Base-by-base conservation (phyloP, 495 filamentous ascomycete species). In the Endocarpon pusillum region DNA sequence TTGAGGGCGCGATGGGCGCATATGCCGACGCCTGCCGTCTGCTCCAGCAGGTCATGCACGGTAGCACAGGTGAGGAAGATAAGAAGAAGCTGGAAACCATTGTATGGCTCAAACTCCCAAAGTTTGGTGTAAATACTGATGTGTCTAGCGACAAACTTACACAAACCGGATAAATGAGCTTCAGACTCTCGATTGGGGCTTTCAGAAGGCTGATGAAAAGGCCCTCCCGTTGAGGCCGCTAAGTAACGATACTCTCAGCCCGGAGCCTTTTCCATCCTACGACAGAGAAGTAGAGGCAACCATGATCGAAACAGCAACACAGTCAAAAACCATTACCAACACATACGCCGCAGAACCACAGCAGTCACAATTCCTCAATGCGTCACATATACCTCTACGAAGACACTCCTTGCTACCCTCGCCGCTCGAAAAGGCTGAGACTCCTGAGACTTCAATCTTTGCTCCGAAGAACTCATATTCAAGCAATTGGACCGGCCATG, bases 71-170 rank as follows among this genome's bases (percentile, higher is more conserved):
- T 4, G 75, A 81, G 19, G 79, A 86, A n/a, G 64, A 68, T 30
- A 83, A 96, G 50, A 75, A 69, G 49, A 94, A 94, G 54, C 58
- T 97, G 29, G 79, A 85, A 48, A 71, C 76, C 28, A 93, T 97
- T 56, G 84, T 93, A 63, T 67, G 20, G 6, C 30, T 27, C 16
- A 14, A 4, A 10, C 4, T 19, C 28, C 24, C 6, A 16, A 21
- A 19, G 2, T 19, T 37, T 16, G 11, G 12, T 19, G 16, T 31
- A 37, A 21, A 39, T 35, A 39, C 47, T 43, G 37, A 46, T 32
- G 26, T 21, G 20, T 41, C 44, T 50, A 87, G 84, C 75, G 83
- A 42, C 71, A 76, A 38, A 94, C 87, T 1, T 96, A 97, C 53
- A 79, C 74, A 34, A 80, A 71, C 33, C 77, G 89, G 36, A 87